Evolutionary conservation across 2,329 filamentous ascomycete species (phyloP), one percentile per base, ranked within the genome.

Genomic region (Metarhizium album): DNA sequence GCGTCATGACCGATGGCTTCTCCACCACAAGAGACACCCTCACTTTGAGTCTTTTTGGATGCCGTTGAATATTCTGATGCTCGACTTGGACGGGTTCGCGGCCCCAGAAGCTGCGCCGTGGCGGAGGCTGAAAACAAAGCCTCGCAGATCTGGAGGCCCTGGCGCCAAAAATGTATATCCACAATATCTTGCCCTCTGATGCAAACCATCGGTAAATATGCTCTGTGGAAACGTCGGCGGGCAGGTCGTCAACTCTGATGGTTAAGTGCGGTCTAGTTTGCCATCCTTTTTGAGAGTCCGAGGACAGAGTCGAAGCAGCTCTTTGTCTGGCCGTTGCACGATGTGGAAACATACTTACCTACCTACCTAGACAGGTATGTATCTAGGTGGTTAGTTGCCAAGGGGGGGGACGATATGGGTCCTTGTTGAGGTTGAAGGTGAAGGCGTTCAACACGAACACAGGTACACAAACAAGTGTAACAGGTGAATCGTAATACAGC

Each of bases 101-200:
- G 2, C 55, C 56, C 78, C 80, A 83, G 57, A 84, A 83, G 0
- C 68, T 60, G 3, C 57, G 57, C 8, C 58, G 45, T 0, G 81
- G 80, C 0, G 79, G 76, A 0, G 82, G 81, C 60, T 73, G 75
- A 54, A 86, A 85, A 2, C 68, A 70, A 33, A 87, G 64, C 60
- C 24, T 66, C 52, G n/a, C 75, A 67, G 29, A 66, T 55, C 5
- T 57, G 53, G 46, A 20, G 2, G 49, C 27, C 3, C 57, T 55
- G 9, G 43, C n/a, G 6, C n/a, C 22, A 46, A 70, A 74, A 1
- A 86, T 67, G 14, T 84, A 78, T 35, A 87, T 77, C 35, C 67
- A 74, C 3, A 64, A 64, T 13, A 87, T 71, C 5, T 66, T 67
- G 1, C 83, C 82, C 52, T 80, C 69, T 0, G 58, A 53, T 1